These are phyloP conservation scores for Termitomyces sp. DNA, from an alignment of 768 basidiomycete species.

Conservation along the genomic window DNA sequence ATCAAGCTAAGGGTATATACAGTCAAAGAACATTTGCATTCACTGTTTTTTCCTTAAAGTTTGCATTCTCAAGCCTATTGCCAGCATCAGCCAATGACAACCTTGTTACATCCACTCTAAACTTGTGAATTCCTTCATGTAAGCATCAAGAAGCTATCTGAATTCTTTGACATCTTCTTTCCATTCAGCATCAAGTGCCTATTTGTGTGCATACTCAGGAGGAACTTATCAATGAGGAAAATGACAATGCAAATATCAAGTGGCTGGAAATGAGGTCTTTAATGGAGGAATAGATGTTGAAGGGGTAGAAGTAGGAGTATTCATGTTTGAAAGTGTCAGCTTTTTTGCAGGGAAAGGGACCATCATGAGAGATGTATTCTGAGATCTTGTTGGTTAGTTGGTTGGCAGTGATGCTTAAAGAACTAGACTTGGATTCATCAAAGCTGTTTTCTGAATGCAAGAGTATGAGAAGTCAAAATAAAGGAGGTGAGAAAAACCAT, in stretches of 20 bases:
- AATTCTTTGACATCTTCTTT: conserved; percentile 99
- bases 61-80: conserved; percentile 96
- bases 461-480: background rate
- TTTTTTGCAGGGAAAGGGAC: conserved; percentile 80
- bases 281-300: conserved; percentile 95
- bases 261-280: conserved; percentile 97
- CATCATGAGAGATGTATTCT: conserved; percentile 87
- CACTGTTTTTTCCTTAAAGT: conserved; percentile 97
- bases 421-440: conserved; percentile 77
- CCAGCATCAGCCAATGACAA: conserved; percentile 94
- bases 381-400: conserved; percentile 98
- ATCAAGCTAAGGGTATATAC: conserved; percentile 88
- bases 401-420: conserved; percentile 79
- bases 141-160: conserved; percentile 93
- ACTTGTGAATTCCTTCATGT: conserved; percentile 85
- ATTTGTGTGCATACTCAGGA: conserved; percentile 88
- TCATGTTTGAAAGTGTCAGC: conserved; percentile 84
- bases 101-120: conserved; percentile 93
- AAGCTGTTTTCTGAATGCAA: conserved; percentile 54
- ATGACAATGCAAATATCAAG: conserved; percentile 93
- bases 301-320: conserved; percentile 96
- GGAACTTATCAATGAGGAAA: conserved; percentile 90
- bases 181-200: conserved; percentile 97
- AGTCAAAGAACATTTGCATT: conserved; percentile 94
- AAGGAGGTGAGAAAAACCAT: background rate